Conservation (phyloP, 192 early-diverging fungal genomes). For the Rhizoclosmatium globosum region DNA sequence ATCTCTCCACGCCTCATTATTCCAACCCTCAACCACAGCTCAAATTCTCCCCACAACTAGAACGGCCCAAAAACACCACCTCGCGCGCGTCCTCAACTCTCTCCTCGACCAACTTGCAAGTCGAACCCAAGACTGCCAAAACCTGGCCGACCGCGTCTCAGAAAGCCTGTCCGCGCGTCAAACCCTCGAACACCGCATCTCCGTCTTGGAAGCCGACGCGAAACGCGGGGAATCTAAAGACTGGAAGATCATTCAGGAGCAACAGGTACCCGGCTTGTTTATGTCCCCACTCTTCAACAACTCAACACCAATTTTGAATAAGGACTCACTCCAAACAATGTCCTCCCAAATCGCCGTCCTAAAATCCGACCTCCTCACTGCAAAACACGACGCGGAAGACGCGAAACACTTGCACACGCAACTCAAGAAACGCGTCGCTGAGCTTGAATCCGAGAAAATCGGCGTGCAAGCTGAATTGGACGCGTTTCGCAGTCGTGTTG, state of each 20-base stretch:
- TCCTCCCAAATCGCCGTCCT: constrained; percentile 24
- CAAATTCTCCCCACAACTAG: background rate
- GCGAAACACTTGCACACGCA: background rate
- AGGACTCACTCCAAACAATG: constrained; percentile 9
- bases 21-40: background rate
- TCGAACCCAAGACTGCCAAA: constrained; percentile 5
- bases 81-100: constrained; percentile 10
- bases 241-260: constrained; percentile 35
- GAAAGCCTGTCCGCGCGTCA: background rate
- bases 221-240: constrained; percentile 11
- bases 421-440: constrained; percentile 11
- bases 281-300: too few relatives aligned
- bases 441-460: background rate
- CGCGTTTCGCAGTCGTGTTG: constrained; percentile 5
- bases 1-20: constrained; percentile 42
- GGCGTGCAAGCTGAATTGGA: constrained; percentile 12
- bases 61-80: background rate
- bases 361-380: constrained; percentile 9
- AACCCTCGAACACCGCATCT: constrained; percentile 2
- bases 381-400: constrained; percentile 35
- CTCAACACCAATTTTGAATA: background rate
- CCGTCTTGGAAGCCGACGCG: background rate
- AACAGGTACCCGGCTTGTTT: constrained; percentile 27
- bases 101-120: constrained; percentile 31
- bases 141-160: background rate